phyloP scores from a whole-genome alignment of 176 grass and related monocot species.

The Dendrocalamus sinicus region DNA sequence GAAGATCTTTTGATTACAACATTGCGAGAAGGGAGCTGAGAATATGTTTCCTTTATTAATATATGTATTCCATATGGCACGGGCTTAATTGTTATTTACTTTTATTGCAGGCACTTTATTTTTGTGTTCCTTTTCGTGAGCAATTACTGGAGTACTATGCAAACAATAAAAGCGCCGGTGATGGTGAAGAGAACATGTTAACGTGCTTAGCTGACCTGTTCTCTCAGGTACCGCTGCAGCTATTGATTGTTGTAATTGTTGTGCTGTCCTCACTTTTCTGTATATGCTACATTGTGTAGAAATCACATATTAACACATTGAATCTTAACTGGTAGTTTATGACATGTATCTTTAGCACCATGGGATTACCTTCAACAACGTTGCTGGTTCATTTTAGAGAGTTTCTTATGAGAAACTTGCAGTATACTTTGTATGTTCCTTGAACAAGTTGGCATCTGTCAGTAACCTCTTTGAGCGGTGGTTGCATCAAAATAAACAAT shows the following conservation, averaged over 20 bases:
- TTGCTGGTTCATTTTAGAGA: slow-evolving; percentile 1
- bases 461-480: slow-evolving; percentile 1
- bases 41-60: neutral
- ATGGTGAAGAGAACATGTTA: slow-evolving; percentile 87
- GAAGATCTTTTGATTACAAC: slow-evolving; percentile 3
- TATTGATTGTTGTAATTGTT: slow-evolving; percentile 14
- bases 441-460: neutral
- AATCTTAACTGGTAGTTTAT: neutral
- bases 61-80: slow-evolving; percentile 3
- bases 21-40: neutral
- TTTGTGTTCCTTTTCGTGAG: slow-evolving; percentile 83
- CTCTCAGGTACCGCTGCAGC: slow-evolving; percentile 69
- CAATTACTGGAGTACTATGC: slow-evolving; percentile 94
- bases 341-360: neutral
- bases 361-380: neutral
- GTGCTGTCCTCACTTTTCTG: neutral
- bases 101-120: slow-evolving; percentile 70
- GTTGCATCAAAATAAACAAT: neutral
- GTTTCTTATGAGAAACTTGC: neutral
- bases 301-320: slow-evolving; percentile 8
- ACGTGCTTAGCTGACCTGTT: slow-evolving; percentile 95
- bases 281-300: neutral
- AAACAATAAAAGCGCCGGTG: slow-evolving; percentile 64
- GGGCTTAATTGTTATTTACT: neutral
- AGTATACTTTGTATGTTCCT: neutral